A percentile compares a stretch with the other conserved stretches of the same genome.
Evolutionary conservation across 2,329 filamentous ascomycete genomes (phyloP).

Genomic region (Alternaria gaisen): DNA sequence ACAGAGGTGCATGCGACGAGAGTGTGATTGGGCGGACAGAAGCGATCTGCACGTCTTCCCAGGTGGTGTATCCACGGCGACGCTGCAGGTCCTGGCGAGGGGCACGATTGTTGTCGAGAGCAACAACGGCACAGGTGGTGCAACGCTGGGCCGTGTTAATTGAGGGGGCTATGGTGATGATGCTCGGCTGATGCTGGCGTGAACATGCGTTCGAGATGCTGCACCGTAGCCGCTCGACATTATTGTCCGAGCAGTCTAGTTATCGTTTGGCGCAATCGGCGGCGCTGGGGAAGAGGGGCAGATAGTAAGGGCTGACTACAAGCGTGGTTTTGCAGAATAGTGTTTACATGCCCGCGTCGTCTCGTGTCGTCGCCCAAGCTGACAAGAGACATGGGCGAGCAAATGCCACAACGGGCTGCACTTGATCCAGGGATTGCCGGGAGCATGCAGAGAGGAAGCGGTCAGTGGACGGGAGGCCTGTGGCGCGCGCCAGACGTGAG

Average conservation of each 20-base stretch:
- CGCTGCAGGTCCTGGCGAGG: constrained; percentile 21
- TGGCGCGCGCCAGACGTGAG: background rate
- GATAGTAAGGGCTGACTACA: constrained; percentile 11
- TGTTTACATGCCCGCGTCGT: constrained; percentile 9
- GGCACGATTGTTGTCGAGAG: constrained; percentile 14
- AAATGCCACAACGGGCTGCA: constrained; percentile 12
- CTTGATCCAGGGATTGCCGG: constrained; percentile 10
- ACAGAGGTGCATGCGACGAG: constrained; percentile 18
- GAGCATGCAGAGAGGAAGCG: constrained; percentile 16
- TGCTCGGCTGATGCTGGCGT: constrained; percentile 25
- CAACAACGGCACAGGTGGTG: constrained; percentile 16
- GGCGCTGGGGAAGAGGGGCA: background rate
- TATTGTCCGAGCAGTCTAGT: background rate
- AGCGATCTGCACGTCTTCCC: constrained; percentile 30
- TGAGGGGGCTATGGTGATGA: background rate
- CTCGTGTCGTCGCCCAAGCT: constrained; percentile 19
- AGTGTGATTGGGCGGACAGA: constrained; percentile 28
- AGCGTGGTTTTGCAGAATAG: constrained; percentile 2
- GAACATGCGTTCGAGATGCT: constrained; percentile 12
- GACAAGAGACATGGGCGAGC: constrained; percentile 17
- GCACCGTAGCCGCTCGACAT: constrained; percentile 1
- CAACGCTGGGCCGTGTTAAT: constrained; percentile 15
- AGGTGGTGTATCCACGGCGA: constrained; percentile 20
- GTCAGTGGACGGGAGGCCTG: constrained; percentile 8
- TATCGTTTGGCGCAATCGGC: background rate